Conservation (phyloP, 331 rosid species). For the Quercus tomentella region DNA sequence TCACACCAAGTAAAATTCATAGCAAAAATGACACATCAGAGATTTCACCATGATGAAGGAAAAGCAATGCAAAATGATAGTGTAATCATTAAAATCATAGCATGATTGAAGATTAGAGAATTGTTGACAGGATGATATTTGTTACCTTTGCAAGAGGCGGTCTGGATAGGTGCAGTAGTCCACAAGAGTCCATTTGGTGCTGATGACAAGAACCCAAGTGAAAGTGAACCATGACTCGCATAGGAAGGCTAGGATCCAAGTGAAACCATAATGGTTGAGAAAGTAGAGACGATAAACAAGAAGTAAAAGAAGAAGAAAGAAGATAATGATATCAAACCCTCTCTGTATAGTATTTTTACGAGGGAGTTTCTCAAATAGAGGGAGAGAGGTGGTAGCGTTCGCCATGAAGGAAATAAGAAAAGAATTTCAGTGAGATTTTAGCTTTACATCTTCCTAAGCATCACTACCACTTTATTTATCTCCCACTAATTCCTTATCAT, state of each 20-base stretch:
- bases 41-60: too few species aligned
- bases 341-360: constrained; percentile 11
- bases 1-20: too few species aligned
- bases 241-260: constrained; percentile 37
- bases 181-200: constrained; percentile 47
- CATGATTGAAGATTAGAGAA: too few species aligned
- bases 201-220: constrained; percentile 29
- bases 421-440: too few species aligned
- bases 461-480: too few species aligned
- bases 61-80: too few species aligned
- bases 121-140: not conserved
- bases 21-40: too few species aligned
- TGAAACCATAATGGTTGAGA: not conserved
- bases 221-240: constrained; percentile 56
- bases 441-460: too few species aligned
- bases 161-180: constrained; percentile 22
- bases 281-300: constrained; percentile 28
- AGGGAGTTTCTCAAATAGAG: constrained; percentile 21
- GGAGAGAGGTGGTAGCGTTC: not conserved
- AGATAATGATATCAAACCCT: constrained; percentile 22
- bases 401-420: not conserved
- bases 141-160: constrained; percentile 45
- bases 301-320: constrained; percentile 43
- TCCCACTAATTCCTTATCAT: too few species aligned
- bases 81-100: too few species aligned